Evolutionary conservation across 148 eudicot species (phyloP).

Genomic region (Beta vulgaris): DNA sequence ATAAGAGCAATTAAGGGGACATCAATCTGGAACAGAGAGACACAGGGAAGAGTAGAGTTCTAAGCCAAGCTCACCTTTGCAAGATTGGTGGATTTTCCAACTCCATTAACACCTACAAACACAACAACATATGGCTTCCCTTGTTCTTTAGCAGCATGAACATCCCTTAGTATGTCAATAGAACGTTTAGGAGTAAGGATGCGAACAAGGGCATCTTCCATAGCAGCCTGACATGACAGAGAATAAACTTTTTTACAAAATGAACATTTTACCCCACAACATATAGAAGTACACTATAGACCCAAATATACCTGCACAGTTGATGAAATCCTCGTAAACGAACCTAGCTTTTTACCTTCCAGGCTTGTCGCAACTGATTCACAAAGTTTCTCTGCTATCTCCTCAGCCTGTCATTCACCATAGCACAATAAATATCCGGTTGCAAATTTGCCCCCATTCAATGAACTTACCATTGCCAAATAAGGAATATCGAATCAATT

Average conservation of each 20-base stretch:
- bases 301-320: slow-evolving; percentile 65
- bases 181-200: slow-evolving; percentile 94
- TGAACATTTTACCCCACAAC: neutral
- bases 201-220: slow-evolving; percentile 98
- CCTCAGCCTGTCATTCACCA: slow-evolving; percentile 74
- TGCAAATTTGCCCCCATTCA: neutral
- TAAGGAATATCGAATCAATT: neutral
- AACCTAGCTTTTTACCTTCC: slow-evolving; percentile 83
- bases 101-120: slow-evolving; percentile 98
- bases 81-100: slow-evolving; percentile 97
- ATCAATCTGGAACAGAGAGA: neutral
- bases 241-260: neutral
- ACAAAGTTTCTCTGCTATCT: slow-evolving; percentile 94
- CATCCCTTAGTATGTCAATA: slow-evolving; percentile 96
- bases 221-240: slow-evolving; percentile 58
- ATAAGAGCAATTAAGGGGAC: neutral
- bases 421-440: slow-evolving; percentile 3
- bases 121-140: slow-evolving; percentile 95
- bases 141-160: slow-evolving; percentile 95
- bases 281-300: neutral
- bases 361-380: slow-evolving; percentile 92
- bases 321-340: slow-evolving; percentile 85
- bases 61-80: slow-evolving; percentile 60
- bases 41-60: neutral
- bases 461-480: neutral